Evolutionary conservation across 192 early-diverging fungal species (phyloP), one percentile per base, ranked within the genome.

Genomic region (Chytriomyces confervae): DNA sequence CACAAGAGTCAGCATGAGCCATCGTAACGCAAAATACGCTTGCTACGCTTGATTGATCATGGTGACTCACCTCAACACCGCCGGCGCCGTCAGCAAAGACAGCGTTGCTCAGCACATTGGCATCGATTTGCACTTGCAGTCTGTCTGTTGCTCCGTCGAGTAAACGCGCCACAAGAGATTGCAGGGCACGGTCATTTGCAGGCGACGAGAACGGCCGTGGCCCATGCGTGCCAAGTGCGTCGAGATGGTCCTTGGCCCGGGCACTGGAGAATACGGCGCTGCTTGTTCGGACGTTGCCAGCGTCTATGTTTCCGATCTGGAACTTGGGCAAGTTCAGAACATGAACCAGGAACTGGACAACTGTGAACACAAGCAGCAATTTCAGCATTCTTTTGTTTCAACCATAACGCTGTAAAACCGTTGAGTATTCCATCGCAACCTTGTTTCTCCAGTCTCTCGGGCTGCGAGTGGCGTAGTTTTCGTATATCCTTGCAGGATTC

Each of bases 191-290:
- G 18, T 47, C n/a, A 47, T 69, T 69, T 6, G 67, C 43, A 10
- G 10, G 11, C 24, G 67, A 69, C 10, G 67, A 69, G 24, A 46
- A 69, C 13, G 67, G 67, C 10, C 67, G 20, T 18, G 67, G 67
- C 4, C 67, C 67, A 69, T 47, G 24, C 10, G 20, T n/a, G 11
- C 5, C 36, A 13, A 69, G 10, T 47, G 36, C 67, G 10, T 69
- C 18, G 43, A 69, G 44, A 46, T 69, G 49, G 11, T 29, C 29
- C 67, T 69, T n/a, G 23, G 18, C 16, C 16, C 18, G 23, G 23
- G 57, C 57, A 61, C 57, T 61, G 5, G 36, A 36, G 36, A 36
- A 36, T 2, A 36, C 36, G 36, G 36, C 36, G 36, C 36, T 36
- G 36, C 3, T 36, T 36, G 36, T 36, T 36, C 36, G 36, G 36